Base-by-base conservation (phyloP, 805 yeast genomes). In the Starmerella davenportii region DNA sequence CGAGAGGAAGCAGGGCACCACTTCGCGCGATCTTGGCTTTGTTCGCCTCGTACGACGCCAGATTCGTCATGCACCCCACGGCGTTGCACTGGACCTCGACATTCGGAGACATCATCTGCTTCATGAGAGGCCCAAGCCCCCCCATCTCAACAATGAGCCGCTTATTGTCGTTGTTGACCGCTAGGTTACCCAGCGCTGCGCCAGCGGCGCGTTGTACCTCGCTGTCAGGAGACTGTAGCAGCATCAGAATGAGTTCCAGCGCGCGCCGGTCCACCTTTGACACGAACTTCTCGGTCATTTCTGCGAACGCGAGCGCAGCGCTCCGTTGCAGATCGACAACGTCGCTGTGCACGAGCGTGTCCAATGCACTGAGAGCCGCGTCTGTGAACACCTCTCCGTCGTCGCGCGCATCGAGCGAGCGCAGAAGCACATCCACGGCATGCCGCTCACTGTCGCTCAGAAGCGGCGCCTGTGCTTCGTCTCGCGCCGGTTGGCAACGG, bases 81-180 rank as follows among this genome's bases (percentile, higher is more conserved):
- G 99, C 98, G 56, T 90, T 90, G 60, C 99, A 90, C 62, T 90
- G 98, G 30, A 90, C 96, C 59, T 90, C 99, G 42, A 90, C 93
- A 54, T 90, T 90, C 39, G 90, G 72, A 31, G 93, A 78, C 78
- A 82, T 78, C 99, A 90, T 90, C 62, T 90, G 98, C 58, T 92
- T 76, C 51, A 90, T 90, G 34, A 90, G 70, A 4, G 96, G 96
- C 46, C 85, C 94, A 41, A 90, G 69, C 2, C 96, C 98, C 21
- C 96, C 96, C 95, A 90, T 82, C 53, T 87, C 94, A 15, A 92
- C 96, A 43, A 90, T 87, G 38, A 90, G 66, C 15, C 79, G 70
- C 58, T 90, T 90, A 63, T 90, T 90, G 44, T 80, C 95, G 53
- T 84, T 85, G 61, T 90, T 84, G 24, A 90, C 98, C 2, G 99